Evolutionary conservation across 768 basidiomycete genomes (phyloP), one percentile per base, ranked within the genome.

Genomic region (Tricholoma flavovirens): DNA sequence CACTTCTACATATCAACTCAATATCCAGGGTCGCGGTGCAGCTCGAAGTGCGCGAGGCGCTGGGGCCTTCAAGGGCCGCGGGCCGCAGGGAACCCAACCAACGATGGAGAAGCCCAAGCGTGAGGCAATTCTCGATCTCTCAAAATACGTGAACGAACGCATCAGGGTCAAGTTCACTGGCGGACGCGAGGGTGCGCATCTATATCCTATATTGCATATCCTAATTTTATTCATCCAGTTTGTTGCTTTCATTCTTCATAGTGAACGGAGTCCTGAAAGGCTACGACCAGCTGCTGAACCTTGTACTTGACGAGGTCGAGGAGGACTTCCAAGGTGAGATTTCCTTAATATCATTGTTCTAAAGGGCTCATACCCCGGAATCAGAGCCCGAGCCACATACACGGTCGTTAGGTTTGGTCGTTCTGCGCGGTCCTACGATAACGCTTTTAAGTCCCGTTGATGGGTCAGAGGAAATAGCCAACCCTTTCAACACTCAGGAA

Each of bases 151-250:
- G 52, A 90, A 96, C 70, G 86, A 94, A 71, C 82, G 84, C 59
- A 91, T 99, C 67, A 76, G 93, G 55, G 94, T 98, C 66, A 98
- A 97, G 72, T 98, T 99, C 67, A 93, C 93, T n/a, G 97, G 97
- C 43, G 96, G 96, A 36, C 77, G 97, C 38, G 94, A 99, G 82
- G 94, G 95, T 91, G 58, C 36, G 57, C 29, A 54, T 14, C 8
- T 36, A 54, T 53, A 32, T 33, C 19, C n/a, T n/a, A 21, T 24
- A 21, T 24, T 51, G 14, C 32, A 30, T 24, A 19, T 49, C 14
- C 17, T 11, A 24, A 43, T 35, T 42, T 51, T 4, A 17, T 29
- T 26, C 24, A 48, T 48, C 15, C 6, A 8, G 1, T 26, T n/a
- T 17, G 11, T 26, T 63, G 4, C 55, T 32, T 40, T 45, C 24